These are phyloP conservation scores for Rubus idaeus DNA, from an alignment of 306 rosid genomes.

Conservation along the genomic window DNA sequence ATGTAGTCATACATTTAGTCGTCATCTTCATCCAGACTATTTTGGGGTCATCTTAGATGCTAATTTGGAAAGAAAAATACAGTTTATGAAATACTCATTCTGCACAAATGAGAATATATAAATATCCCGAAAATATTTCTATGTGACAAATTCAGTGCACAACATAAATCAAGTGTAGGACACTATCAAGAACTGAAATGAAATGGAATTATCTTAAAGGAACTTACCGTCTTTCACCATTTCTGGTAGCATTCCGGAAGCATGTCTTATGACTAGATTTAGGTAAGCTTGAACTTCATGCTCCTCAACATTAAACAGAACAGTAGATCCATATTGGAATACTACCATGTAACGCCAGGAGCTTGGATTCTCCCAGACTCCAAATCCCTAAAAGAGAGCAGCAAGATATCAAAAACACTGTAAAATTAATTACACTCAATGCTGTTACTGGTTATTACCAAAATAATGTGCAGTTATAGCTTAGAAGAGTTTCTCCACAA, in stretches of 20 bases:
- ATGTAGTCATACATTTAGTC: background rate
- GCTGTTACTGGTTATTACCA: background rate
- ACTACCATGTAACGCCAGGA: conserved; percentile 68
- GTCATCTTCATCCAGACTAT: background rate
- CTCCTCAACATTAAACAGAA: conserved; percentile 86
- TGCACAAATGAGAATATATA: background rate
- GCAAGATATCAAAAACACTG: conserved; percentile 17
- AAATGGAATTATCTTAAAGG: conserved; percentile 12
- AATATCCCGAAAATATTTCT: background rate
- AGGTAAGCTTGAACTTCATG: conserved; percentile 77
- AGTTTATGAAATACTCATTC: background rate
- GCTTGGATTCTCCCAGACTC: conserved; percentile 44
- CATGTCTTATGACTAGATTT: conserved; percentile 69
- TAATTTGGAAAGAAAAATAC: background rate
- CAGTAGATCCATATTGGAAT: conserved; percentile 91
- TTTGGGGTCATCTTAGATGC: background rate
- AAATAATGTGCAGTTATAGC: background rate
- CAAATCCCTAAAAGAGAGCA: conserved; percentile 45
- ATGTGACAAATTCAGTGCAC: background rate
- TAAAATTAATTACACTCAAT: background rate
- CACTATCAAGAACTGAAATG: background rate
- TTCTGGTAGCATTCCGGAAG: conserved; percentile 85
- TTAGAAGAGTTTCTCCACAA: background rate
- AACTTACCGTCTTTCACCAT: conserved; percentile 83
- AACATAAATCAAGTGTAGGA: background rate